Evolutionary conservation across 345 rosid genomes (phyloP).

Genomic region (Eucalyptus regnans): DNA sequence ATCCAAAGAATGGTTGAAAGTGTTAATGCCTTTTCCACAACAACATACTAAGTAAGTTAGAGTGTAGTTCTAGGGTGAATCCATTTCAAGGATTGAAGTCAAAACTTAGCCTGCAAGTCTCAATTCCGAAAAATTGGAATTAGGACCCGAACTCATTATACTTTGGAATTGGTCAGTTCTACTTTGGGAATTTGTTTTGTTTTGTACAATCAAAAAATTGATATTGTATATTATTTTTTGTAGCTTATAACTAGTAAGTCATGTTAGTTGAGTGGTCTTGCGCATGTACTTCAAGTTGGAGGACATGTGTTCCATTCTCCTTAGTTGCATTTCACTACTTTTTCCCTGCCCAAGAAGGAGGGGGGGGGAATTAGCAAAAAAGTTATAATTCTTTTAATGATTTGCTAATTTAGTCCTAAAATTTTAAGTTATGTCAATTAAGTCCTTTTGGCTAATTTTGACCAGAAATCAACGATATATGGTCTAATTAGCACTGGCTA

Average conservation of each 20-base stretch:
- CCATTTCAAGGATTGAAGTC: neutral
- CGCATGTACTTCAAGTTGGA: neutral
- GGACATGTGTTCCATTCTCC: neutral
- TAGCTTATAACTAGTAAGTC: neutral
- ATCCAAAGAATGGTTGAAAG: neutral
- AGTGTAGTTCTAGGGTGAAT: neutral
- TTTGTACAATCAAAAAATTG: too few species aligned
- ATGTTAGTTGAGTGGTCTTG: neutral
- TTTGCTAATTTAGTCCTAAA: too few species aligned
- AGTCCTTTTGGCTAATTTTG: neutral
- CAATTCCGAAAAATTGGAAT: neutral
- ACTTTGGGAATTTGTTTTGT: neutral
- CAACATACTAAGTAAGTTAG: neutral
- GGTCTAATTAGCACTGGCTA: fast-evolving
- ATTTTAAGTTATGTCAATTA: too few species aligned
- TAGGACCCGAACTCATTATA: neutral
- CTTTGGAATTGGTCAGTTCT: neutral
- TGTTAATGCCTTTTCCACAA: neutral
- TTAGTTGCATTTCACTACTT: neutral
- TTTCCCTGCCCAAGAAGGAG: fast-evolving
- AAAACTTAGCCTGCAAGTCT: neutral
- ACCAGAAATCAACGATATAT: fast-evolving
- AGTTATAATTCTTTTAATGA: too few species aligned
- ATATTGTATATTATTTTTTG: neutral
- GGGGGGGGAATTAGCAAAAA: too few species aligned